phyloP scores from a whole-genome alignment of 352 stramenopile genomes.

The Pythium folliculosum region DNA sequence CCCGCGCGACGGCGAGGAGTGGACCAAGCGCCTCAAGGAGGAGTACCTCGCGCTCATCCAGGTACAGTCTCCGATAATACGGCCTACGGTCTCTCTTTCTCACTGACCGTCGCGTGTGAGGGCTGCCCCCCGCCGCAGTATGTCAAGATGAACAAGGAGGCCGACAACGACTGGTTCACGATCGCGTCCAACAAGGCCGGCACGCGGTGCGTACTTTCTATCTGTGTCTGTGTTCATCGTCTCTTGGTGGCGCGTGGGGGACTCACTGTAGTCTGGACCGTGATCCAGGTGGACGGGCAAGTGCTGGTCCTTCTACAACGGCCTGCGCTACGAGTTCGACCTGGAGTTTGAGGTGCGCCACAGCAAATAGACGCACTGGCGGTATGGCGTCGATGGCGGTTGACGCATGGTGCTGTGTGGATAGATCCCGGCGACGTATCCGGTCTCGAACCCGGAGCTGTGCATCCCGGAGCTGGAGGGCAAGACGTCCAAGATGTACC shows the following conservation, averaged over 20 bases:
- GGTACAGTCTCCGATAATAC: slow-evolving; percentile 22
- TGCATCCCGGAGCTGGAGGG: slow-evolving; percentile 87
- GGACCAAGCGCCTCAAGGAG: slow-evolving; percentile 86
- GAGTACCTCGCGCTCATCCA: slow-evolving; percentile 87
- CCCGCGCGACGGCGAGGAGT: slow-evolving; percentile 74
- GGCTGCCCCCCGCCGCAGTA: slow-evolving; percentile 42
- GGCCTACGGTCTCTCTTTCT: not conserved
- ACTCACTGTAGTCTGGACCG: not conserved
- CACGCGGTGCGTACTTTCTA: slow-evolving; percentile 42
- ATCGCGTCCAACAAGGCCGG: slow-evolving; percentile 86
- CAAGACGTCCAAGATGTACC: slow-evolving; percentile 92
- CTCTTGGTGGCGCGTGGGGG: not conserved
- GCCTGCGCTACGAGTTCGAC: slow-evolving; percentile 86
- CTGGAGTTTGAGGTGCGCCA: slow-evolving; percentile 70
- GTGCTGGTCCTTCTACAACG: slow-evolving; percentile 89
- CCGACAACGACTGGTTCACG: slow-evolving; percentile 90
- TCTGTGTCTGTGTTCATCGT: not conserved
- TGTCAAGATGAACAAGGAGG: slow-evolving; percentile 90
- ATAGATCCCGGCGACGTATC: slow-evolving; percentile 79
- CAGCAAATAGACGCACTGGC: not conserved
- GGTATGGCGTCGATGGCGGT: not conserved
- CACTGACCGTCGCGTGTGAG: too few relatives aligned
- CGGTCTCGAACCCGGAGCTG: slow-evolving; percentile 79
- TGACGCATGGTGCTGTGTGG: not conserved
- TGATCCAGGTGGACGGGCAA: slow-evolving; percentile 69